Evolutionary conservation across 140 eudicot species (phyloP).

Genomic region (Oenanthe javanica): DNA sequence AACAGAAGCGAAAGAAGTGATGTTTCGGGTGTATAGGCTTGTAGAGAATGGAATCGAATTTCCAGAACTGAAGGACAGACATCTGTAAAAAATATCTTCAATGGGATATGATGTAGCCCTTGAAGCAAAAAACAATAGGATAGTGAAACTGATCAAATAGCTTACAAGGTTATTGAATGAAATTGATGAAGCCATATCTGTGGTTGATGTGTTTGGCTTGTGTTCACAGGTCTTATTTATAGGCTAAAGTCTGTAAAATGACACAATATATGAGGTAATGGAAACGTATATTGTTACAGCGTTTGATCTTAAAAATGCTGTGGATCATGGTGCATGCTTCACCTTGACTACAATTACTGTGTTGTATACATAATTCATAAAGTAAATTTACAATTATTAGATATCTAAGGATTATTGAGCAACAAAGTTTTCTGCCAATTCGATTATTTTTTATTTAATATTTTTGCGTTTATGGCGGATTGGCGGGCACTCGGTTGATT

Average conservation of each 20-base stretch:
- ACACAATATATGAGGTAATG: constrained; percentile 1
- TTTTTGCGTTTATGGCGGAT: too few species aligned
- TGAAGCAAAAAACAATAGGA: not conserved
- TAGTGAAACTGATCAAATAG: not conserved
- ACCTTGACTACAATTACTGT: not conserved
- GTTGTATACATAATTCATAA: not conserved
- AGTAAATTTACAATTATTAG: not conserved
- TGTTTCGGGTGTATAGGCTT: constrained; percentile 7
- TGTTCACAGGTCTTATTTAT: not conserved
- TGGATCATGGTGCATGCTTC: not conserved
- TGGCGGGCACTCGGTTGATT: not conserved
- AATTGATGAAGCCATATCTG: not conserved
- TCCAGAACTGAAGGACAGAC: not conserved
- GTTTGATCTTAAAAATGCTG: not conserved
- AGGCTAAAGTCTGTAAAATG: not conserved
- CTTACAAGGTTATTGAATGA: not conserved
- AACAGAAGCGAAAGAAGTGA: not conserved
- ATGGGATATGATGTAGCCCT: not conserved
- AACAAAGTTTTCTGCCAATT: not conserved
- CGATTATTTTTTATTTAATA: too few species aligned
- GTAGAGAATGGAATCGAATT: not conserved
- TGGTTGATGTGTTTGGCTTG: not conserved
- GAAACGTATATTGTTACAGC: not conserved
- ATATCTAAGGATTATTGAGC: not conserved
- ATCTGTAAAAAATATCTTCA: not conserved